Percentiles rank a stretch among this genome's conserved stretches.
Conservation (phyloP, 2,329 filamentous ascomycete genomes). For the Pseudovirgaria hyperparasitica region DNA sequence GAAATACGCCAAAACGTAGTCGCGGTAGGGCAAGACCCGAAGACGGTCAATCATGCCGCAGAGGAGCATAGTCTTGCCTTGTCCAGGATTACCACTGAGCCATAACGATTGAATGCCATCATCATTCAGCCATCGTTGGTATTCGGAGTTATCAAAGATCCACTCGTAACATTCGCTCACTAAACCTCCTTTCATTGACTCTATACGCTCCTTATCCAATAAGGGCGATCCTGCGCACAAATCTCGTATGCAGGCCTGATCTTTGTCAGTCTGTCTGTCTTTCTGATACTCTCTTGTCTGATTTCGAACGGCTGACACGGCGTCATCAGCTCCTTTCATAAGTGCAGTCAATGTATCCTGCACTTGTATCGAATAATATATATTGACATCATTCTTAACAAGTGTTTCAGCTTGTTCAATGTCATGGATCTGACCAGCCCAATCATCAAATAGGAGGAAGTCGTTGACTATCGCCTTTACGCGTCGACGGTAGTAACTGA, state of each 20-base stretch:
- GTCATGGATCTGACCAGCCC: conserved; percentile 16
- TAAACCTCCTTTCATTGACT: no score
- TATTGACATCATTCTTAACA: conserved; percentile 5
- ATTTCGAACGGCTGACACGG: no score
- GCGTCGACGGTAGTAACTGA: conserved; percentile 20
- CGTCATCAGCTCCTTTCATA: no score
- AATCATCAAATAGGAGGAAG: conserved; percentile 22
- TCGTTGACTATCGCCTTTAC: conserved; percentile 15
- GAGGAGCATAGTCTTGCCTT: conserved; percentile 26
- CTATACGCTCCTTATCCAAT: no score
- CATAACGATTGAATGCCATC: conserved; percentile 14
- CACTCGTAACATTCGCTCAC: no score
- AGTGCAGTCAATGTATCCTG: no score
- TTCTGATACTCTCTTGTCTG: no score
- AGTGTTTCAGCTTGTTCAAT: conserved; percentile 17
- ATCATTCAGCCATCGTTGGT: conserved; percentile 13
- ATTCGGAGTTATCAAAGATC: conserved; percentile 18
- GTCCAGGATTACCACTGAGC: conserved; percentile 24
- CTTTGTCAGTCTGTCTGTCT: no score
- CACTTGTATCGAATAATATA: no score
- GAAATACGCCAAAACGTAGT: conserved; percentile 7
- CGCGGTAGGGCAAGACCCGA: conserved; percentile 8
- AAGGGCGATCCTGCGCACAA: no score
- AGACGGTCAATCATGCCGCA: conserved; percentile 19
- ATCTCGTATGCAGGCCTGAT: no score